Percentiles rank a stretch among this genome's conserved stretches.
phyloP scores from a whole-genome alignment of 2,329 filamentous ascomycete species.

The Monosporascus sp. region DNA sequence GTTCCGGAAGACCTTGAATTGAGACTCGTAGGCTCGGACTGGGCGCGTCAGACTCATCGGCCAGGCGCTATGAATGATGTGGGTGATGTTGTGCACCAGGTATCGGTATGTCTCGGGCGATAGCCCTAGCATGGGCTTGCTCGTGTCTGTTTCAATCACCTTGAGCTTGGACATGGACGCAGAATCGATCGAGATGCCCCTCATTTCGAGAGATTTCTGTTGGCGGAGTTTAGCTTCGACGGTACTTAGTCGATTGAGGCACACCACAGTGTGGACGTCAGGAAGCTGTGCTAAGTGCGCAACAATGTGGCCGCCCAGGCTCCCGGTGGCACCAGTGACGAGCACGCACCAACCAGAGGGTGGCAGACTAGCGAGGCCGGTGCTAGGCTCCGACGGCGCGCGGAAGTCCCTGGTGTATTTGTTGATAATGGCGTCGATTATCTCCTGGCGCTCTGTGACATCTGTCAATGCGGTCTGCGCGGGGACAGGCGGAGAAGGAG shows the following conservation, averaged over 20 bases:
- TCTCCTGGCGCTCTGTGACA: no score
- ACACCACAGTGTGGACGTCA: conserved; percentile 30
- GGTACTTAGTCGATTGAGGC: conserved; percentile 38
- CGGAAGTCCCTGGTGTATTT: no score
- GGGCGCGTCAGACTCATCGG: conserved; percentile 4
- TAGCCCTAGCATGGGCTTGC: background rate
- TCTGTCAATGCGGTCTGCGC: no score
- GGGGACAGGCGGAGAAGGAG: no score
- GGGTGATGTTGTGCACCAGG: background rate
- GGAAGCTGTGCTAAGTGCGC: conserved; percentile 19
- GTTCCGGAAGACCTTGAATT: conserved; percentile 3
- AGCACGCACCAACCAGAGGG: no score
- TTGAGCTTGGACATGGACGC: background rate
- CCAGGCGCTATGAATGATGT: conserved; percentile 6
- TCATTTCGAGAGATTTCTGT: conserved; percentile 6
- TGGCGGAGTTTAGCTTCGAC: conserved; percentile 9
- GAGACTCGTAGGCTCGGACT: conserved; percentile 1
- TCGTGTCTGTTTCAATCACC: background rate
- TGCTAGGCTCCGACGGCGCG: no score
- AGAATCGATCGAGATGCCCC: conserved; percentile 3
- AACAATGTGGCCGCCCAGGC: conserved; percentile 33
- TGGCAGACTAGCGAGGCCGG: no score
- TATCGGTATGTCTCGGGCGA: background rate
- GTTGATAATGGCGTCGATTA: no score
- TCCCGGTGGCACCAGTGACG: conserved; percentile 37